Evolutionary conservation across 73 alveolate genomes (phyloP).

Genomic region (Paramecium primaurelia): DNA sequence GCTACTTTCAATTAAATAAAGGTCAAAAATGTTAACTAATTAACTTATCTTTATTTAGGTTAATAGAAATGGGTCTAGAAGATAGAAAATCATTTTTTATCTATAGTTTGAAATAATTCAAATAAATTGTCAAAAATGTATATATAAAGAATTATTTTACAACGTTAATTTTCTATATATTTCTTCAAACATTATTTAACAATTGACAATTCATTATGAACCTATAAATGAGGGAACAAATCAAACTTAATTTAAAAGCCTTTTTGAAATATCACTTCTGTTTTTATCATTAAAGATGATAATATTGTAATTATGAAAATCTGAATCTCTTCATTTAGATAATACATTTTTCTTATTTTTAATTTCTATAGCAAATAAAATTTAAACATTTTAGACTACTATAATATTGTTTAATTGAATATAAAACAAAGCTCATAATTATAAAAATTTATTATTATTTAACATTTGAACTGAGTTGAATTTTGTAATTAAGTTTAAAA

Average conservation of each 20-base stretch:
- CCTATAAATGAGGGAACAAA: slow-evolving; percentile 32
- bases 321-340: neutral
- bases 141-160: neutral
- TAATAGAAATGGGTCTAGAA: neutral
- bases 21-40: neutral
- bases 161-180: slow-evolving; percentile 4
- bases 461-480: neutral
- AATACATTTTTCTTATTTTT: neutral
- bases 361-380: neutral
- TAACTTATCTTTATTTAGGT: slow-evolving; percentile 16
- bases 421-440: neutral
- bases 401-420: neutral
- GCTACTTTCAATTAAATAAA: slow-evolving; percentile 28
- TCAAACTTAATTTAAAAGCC: neutral
- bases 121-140: neutral
- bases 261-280: neutral
- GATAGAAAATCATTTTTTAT: neutral
- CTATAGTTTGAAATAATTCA: neutral
- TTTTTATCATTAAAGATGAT: neutral
- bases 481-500: neutral
- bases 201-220: neutral
- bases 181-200: slow-evolving; percentile 28
- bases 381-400: slow-evolving; percentile 16
- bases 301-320: neutral
- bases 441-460: neutral